Base-by-base conservation (phyloP, 257 asterid genomes). In the Solanum paucissectum region DNA sequence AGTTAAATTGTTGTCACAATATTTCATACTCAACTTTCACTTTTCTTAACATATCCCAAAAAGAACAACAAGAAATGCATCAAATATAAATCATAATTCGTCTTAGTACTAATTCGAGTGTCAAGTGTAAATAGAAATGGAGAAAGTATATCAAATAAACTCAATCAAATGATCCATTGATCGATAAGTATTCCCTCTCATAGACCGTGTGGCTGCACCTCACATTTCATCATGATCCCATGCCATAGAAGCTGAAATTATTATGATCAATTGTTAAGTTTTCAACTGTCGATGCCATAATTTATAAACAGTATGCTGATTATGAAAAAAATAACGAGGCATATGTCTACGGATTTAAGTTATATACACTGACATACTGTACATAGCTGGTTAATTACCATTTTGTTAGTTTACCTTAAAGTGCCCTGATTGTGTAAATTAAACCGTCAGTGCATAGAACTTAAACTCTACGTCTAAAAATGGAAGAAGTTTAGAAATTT, bases 211-310 rank as follows among this genome's bases (percentile, higher is more conserved):
- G 12, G 85, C 82, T 84, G 66, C 89, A 69, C 25, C 81, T 91
- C 91, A 90, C n/a, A 88, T 88, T 20, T 79, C 91, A 87, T 87
- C 90, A 88, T 52, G 62, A 52, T 93, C 95, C 95, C 95, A 91
- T 46, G 94, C 92, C 89, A 42, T 75, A 23, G 94, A 94, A 91
- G 95, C 95, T 93, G 93, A 90, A 85, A 38, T 71, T 33, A 88
- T 68, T 66, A 37, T 18, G 55, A 83, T 82, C 49, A 36, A 68
- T 5, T 6, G 34, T 66, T 20, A 85, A 64, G 38, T 11, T 84
- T 20, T 64, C 52, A 64, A 12, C 8, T 84, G 25, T 29, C 5
- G 7, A 77, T 77, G 52, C 14, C 68, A 58, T 60, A 60, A 34
- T 52, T 82, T 6, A 77, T 77, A 40, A 38, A 14, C 21, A 79